phyloP scores from a whole-genome alignment of 2,329 filamentous ascomycete species.

The Aspergillus uvarum region DNA sequence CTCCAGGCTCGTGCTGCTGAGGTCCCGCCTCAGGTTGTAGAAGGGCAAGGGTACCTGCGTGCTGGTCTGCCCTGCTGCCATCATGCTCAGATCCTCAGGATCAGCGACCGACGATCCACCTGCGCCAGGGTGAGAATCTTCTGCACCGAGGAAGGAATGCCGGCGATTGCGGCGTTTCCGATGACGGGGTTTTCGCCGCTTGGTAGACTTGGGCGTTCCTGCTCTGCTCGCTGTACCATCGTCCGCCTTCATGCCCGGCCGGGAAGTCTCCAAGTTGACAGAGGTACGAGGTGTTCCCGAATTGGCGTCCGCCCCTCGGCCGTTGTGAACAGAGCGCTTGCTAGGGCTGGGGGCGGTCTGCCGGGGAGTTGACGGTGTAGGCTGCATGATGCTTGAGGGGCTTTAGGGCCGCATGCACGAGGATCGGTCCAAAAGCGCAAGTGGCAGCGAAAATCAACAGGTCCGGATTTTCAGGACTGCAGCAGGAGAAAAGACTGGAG shows the following conservation, averaged over 20 bases:
- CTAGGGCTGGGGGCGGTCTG: conserved; percentile 12
- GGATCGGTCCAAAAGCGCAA: not conserved
- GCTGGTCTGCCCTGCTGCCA: conserved; percentile 28
- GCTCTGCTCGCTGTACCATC: conserved; percentile 22
- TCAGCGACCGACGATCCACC: conserved; percentile 52
- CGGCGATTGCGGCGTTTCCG: conserved; percentile 77
- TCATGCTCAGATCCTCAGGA: conserved; percentile 29
- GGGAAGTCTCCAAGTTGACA: conserved; percentile 7
- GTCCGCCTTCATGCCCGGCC: conserved; percentile 21
- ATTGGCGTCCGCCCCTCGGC: conserved; percentile 9
- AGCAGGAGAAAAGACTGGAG: not conserved
- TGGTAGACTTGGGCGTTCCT: conserved; percentile 27
- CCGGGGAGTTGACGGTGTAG: conserved; percentile 17
- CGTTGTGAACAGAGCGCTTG: conserved; percentile 8
- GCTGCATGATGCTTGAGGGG: conserved; percentile 17
- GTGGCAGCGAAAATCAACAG: not conserved
- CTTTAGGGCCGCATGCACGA: conserved; percentile 6
- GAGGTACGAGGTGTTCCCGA: conserved; percentile 7
- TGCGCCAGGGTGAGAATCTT: conserved; percentile 52
- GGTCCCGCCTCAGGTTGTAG: conserved; percentile 58
- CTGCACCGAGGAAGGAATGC: conserved; percentile 73
- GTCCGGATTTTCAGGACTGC: not conserved
- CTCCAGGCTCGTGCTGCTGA: conserved; percentile 84
- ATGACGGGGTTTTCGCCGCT: conserved; percentile 67
- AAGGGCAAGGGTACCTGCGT: conserved; percentile 45